Percentiles rank a stretch among this genome's conserved stretches.
Evolutionary conservation across 768 basidiomycete species (phyloP).

Genomic region (Boletus patriciae): DNA sequence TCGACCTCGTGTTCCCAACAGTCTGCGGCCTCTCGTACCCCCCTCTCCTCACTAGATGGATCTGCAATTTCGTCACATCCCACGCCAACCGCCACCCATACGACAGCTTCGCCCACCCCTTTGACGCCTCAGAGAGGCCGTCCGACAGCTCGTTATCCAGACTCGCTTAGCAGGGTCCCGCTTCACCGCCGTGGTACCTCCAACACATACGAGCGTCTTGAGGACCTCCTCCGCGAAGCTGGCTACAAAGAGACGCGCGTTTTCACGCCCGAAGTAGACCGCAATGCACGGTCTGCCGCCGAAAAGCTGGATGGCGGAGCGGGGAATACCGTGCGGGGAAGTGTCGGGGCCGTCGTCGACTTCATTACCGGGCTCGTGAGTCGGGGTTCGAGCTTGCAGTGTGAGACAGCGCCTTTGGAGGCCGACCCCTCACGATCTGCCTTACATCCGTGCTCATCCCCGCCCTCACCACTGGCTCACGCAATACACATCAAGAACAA

Average conservation of each 20-base stretch:
- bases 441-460: constrained; percentile 18
- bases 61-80: constrained; percentile 6
- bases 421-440: constrained; percentile 3
- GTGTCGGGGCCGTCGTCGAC: constrained; percentile 57
- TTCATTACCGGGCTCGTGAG: constrained; percentile 63
- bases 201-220: constrained; percentile 77
- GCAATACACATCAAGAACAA: constrained; percentile 11
- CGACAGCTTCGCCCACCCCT: constrained; percentile 29
- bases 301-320: constrained; percentile 26
- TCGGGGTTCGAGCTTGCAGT: constrained; percentile 22
- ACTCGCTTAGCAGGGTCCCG: constrained; percentile 63
- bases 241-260: constrained; percentile 93
- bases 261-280: constrained; percentile 81
- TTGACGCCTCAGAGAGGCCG: constrained; percentile 45
- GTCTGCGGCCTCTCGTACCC: constrained; percentile 6
- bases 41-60: constrained; percentile 9
- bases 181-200: constrained; percentile 79
- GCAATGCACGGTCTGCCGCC: constrained; percentile 32
- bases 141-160: constrained; percentile 51
- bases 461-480: constrained; percentile 28
- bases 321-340: constrained; percentile 42
- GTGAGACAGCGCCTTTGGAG: constrained; percentile 16
- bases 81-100: constrained; percentile 7
- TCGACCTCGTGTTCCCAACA: constrained; percentile 11
- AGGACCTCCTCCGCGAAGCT: constrained; percentile 81